phyloP scores from a whole-genome alignment of 2,329 filamentous ascomycete genomes.

The Fonsecaea erecta region DNA sequence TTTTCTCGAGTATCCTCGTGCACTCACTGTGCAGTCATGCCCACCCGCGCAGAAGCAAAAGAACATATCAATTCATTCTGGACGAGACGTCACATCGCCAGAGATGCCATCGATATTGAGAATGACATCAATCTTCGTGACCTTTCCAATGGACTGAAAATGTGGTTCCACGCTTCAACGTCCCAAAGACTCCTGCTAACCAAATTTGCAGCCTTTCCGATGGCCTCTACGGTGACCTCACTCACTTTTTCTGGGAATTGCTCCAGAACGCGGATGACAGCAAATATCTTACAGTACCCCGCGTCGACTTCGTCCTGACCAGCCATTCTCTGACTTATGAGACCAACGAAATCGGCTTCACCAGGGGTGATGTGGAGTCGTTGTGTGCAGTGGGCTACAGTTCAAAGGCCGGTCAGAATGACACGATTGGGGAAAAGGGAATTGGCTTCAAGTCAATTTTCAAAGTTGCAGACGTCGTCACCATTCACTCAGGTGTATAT shows the following conservation, averaged over 20 bases:
- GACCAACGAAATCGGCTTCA: constrained; percentile 50
- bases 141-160: constrained; percentile 18
- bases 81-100: constrained; percentile 15
- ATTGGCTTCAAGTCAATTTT: constrained; percentile 47
- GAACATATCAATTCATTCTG: constrained; percentile 25
- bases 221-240: constrained; percentile 18
- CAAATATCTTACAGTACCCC: constrained; percentile 35
- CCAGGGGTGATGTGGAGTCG: constrained; percentile 42
- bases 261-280: constrained; percentile 53
- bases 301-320: constrained; percentile 10
- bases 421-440: constrained; percentile 43
- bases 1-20: constrained; percentile 10
- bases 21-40: constrained; percentile 14
- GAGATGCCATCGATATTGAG: constrained; percentile 22
- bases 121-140: constrained; percentile 23
- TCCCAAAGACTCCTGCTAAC: constrained; percentile 11
- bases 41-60: constrained; percentile 20
- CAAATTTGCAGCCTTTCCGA: constrained; percentile 9
- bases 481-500: constrained; percentile 13
- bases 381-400: constrained; percentile 38
- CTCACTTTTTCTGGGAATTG: constrained; percentile 38
- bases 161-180: constrained; percentile 6
- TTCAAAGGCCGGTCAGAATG: constrained; percentile 41
- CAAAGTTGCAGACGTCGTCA: constrained; percentile 38
- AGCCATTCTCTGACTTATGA: constrained; percentile 4